Evolutionary conservation across 257 asterid genomes (phyloP), one percentile per base, ranked within the genome.

Genomic region (Primulina eburnea): DNA sequence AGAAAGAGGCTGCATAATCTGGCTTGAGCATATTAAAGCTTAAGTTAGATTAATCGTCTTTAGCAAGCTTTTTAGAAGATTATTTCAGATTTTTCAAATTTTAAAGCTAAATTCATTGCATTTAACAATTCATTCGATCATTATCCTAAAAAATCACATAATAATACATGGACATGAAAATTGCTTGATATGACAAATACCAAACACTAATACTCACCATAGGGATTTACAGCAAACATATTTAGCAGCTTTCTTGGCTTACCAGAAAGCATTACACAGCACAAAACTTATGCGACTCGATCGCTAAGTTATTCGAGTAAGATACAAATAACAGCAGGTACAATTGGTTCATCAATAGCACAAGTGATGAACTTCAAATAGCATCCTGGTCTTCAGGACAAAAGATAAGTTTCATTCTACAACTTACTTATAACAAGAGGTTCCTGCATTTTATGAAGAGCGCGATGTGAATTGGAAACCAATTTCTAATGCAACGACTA

Each of bases 381-480:
- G 63, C 52, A 1, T 30, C 43, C 16, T 68, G 47, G 43, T 72
- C 34, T 17, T 26, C 29, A 20, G 64, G 64, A 61, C 70, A 55
- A 32, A 67, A 7, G 73, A 20, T 47, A 10, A 37, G 58, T 57
- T 61, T 47, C 32, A 33, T 14, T 67, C 71, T 55, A 43, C 10
- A 30, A 65, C 60, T 55, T 61, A 64, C 28, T 35, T 24, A 55
- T 58, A 59, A 59, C 63, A n/a, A 57, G 24, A 20, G 35, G 57
- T 34, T 67, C 77, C 84, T 80, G 77, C 77, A 50, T 73, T 56
- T 32, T 14, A 18, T 28, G 40, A 20, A 65, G 64, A 61, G 55
- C 3, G 14, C 62, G 21, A 32, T n/a, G 17, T 69, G 73, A 78
- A 62, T 50, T 50, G 57, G 57, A 50, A 50, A 50, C 57, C 21